Evolutionary conservation across 768 basidiomycete species (phyloP), one percentile per base, ranked within the genome.

Genomic region (Psilocybe azurescens): DNA sequence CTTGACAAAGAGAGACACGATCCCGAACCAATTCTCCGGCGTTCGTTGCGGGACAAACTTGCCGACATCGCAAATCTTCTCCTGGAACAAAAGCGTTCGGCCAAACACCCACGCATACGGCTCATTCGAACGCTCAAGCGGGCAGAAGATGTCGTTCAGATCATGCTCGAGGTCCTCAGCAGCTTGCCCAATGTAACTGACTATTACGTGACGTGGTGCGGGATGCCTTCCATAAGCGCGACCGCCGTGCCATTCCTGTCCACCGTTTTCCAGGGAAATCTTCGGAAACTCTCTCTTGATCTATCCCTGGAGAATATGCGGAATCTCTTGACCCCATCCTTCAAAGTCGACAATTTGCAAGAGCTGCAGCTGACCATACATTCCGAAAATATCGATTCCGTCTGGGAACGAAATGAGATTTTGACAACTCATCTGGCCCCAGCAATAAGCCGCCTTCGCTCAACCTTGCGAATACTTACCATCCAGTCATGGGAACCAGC

Each of bases 121-220:
- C 60, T 72, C 29, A 63, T 72, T 5, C 71, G 69, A 28, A 68
- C 73, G 6, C 72, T 76, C 30, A 73, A 69, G 53, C 74, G 73
- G 9, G 69, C 75, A 2, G 75, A 78, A 39, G 79, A 83, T 52
- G 67, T 83, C 20, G 74, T 80, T 6, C 72, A 74, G 48, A 68
- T 76, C 13, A 73, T 84, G 71, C 69, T 79, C 11, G 76, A 83
- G 28, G 78, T 82, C 18, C 75, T 85, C 18, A 73, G 74, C 16
- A 73, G 76, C 1, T 74, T 85, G 7, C 80, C 79, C 18, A 79
- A 81, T 56, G 72, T 85, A 10, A 79, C 77, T 13, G 79, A 83
- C 65, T 83, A 82, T 67, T 79, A 83, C 60, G 79, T 85, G 60
- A 79, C 79, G 41, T 85, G 82, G 83, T 77, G 72, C 36, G 80